Evolutionary conservation across 192 early-diverging fungal species (phyloP).

Genomic region (Gryganskiella cystojenkinii): DNA sequence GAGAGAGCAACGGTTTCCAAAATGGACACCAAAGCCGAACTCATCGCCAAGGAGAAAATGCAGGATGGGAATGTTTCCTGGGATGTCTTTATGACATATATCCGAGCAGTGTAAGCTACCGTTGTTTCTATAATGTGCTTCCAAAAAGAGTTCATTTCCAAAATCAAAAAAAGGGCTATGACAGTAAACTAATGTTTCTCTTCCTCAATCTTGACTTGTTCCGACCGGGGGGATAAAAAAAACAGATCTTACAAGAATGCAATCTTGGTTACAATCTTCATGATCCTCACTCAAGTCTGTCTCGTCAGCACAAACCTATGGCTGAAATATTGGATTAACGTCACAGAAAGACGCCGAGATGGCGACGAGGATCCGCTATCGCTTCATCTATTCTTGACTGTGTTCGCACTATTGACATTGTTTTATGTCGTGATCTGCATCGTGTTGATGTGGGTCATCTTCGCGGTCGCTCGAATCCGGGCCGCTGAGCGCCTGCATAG

Average conservation of each 20-base stretch:
- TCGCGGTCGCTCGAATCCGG: slow-evolving; percentile 21
- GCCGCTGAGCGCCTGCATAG: slow-evolving; percentile 30
- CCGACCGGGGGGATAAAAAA: neutral
- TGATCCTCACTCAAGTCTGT: slow-evolving; percentile 57
- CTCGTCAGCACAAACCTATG: slow-evolving; percentile 67
- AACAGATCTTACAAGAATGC: neutral
- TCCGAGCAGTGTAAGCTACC: slow-evolving; percentile 74
- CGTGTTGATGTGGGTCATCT: slow-evolving; percentile 9
- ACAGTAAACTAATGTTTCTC: no score
- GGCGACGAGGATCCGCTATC: neutral
- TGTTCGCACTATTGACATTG: slow-evolving; percentile 34
- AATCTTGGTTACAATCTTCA: neutral
- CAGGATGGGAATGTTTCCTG: slow-evolving; percentile 84
- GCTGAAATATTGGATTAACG: slow-evolving; percentile 73
- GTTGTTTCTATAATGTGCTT: slow-evolving; percentile 66
- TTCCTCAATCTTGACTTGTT: neutral
- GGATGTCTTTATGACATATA: slow-evolving; percentile 83
- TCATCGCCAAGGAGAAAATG: slow-evolving; percentile 86
- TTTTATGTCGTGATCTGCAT: slow-evolving; percentile 8
- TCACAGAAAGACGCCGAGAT: neutral
- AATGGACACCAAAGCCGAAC: slow-evolving; percentile 51
- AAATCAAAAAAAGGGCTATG: no score
- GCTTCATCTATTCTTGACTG: slow-evolving; percentile 15
- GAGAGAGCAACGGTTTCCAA: slow-evolving; percentile 22
- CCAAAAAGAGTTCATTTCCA: slow-evolving; percentile 1